phyloP scores from a whole-genome alignment of 2,329 filamentous ascomycete genomes.

The Cadophora sp. region DNA sequence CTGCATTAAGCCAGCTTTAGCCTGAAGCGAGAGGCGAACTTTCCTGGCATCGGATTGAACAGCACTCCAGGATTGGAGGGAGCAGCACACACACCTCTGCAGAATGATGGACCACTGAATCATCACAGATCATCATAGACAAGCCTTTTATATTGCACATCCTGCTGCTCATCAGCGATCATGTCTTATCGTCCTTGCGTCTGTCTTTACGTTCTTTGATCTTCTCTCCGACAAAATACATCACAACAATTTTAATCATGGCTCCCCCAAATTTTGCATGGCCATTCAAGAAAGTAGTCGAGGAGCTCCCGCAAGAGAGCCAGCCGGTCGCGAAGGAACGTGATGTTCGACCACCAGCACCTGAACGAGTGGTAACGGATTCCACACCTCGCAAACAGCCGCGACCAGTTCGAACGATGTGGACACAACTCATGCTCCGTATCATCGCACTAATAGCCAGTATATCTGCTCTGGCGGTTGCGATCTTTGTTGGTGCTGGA shows the following conservation, averaged over 20 bases:
- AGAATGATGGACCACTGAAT: background rate
- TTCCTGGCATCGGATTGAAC: background rate
- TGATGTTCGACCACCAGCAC: background rate
- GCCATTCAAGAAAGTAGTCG: background rate
- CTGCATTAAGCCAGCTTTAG: conserved; percentile 10
- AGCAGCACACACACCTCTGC: background rate
- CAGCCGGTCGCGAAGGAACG: background rate
- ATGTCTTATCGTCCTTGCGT: background rate
- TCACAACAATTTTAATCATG: background rate
- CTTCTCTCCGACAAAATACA: background rate
- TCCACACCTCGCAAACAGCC: background rate
- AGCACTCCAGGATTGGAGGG: background rate
- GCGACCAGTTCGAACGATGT: background rate
- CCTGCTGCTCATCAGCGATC: conserved; percentile 1
- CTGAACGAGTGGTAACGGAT: background rate
- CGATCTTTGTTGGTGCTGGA: background rate
- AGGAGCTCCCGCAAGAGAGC: background rate
- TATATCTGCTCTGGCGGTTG: background rate
- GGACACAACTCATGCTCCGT: conserved; percentile 4
- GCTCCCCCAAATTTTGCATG: background rate
- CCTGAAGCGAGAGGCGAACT: conserved; percentile 3
- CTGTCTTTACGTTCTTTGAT: background rate
- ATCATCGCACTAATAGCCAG: background rate
- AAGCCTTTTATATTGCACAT: conserved; percentile 6
- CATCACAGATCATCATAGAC: background rate